Evolutionary conservation across 129 eudicot species (phyloP).

Genomic region (Flaveria brownii): DNA sequence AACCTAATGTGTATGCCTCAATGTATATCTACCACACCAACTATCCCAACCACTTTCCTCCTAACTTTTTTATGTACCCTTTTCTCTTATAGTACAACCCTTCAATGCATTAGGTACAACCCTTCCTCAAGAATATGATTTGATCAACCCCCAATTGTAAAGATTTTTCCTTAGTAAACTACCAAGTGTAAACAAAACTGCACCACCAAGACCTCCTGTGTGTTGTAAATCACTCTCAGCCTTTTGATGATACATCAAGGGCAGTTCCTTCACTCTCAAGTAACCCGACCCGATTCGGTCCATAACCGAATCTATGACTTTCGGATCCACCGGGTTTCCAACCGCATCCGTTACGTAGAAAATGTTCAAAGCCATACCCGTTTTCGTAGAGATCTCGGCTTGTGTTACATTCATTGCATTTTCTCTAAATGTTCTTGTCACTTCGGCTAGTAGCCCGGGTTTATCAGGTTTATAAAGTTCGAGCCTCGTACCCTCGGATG

Average conservation of each 20-base stretch:
- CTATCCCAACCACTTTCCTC: constrained; percentile 23
- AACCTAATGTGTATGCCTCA: constrained; percentile 21
- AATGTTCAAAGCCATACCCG: constrained; percentile 52
- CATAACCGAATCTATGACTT: constrained; percentile 59
- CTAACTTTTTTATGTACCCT: constrained; percentile 19
- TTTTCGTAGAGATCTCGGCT: constrained; percentile 76
- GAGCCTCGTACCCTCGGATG: constrained; percentile 79
- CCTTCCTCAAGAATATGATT: constrained; percentile 54
- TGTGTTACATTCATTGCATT: constrained; percentile 84
- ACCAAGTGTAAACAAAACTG: constrained; percentile 77
- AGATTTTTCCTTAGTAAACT: constrained; percentile 77
- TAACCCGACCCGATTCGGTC: constrained; percentile 56
- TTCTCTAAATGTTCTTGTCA: constrained; percentile 83
- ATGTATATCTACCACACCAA: constrained; percentile 32
- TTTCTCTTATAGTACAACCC: constrained; percentile 6
- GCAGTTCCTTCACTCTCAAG: constrained; percentile 75
- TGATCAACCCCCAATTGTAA: constrained; percentile 77
- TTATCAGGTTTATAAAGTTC: constrained; percentile 59
- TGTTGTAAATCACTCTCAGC: constrained; percentile 38
- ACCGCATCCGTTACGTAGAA: constrained; percentile 76
- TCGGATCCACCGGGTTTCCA: constrained; percentile 56
- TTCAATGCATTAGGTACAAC: neutral
- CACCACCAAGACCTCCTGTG: constrained; percentile 48
- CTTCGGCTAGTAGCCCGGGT: constrained; percentile 75
- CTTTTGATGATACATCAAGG: constrained; percentile 47